Evolutionary conservation across 2,329 filamentous ascomycete genomes (phyloP), one percentile per base, ranked within the genome.

Genomic region (Fusarium sterilihyphosum): DNA sequence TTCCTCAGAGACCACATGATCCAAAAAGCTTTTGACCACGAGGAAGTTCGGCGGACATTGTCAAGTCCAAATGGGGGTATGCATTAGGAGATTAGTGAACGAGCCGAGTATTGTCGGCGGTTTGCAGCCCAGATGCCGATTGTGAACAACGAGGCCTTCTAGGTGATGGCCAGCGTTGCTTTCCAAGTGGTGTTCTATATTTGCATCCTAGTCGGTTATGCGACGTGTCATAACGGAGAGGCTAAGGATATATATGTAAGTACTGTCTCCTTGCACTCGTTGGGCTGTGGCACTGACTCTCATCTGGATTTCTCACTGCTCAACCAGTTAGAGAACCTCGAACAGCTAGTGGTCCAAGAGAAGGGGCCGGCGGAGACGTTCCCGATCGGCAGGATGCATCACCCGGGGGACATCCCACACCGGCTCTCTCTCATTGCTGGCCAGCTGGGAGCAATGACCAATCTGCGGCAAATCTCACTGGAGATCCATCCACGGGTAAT

Each of bases 401-500:
- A 5, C 5, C 4, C 1, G 13, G 13, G 0, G 1, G 46, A 49
- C 6, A 29, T 49, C 14, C 6, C 1, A 7, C 3, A 4, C 13
- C 6, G 14, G 13, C 26, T 31, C 4, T 2, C 4, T 5, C 20
- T 49, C 0, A 22, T 49, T 11, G 14, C 20, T 0, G 20, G 17
- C 26, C 46, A 22, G 26, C 26, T 49, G 2, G 9, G 4, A 22
- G 20, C 3, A 10, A 11, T 47, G 2, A 4, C 20, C 0, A 47
- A 3, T 13, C 24, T 47, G 0, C 5, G 4, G 0, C 0, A 13
- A 1, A 1, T 46, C 8, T 20, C 12, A 0, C 2, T 47, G 0
- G 18, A 46, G 3, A 26, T 46, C 0, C 4, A 46, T 4, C 44
- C 17, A 0, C 0, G 5, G 1, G 9, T 10, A 2, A 46, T 43